These are phyloP conservation scores for Trichophyton rubrum DNA, from an alignment of 2,329 filamentous ascomycete genomes.

Conservation along the genomic window DNA sequence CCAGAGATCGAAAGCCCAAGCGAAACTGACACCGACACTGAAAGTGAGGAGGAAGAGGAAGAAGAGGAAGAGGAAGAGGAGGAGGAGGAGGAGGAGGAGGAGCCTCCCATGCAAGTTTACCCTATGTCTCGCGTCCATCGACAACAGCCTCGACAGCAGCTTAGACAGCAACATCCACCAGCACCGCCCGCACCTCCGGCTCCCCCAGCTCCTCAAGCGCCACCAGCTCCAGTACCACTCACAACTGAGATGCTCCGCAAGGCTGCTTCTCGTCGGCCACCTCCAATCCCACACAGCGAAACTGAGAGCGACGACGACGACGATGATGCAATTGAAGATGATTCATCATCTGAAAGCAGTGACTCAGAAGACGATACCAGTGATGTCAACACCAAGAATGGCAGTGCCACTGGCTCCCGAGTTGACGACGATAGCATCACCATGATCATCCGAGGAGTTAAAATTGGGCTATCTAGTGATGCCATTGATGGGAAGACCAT, in stretches of 20 bases:
- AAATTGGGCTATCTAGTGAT: slow-evolving; percentile 28
- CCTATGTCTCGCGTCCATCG: not conserved
- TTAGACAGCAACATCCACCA: not conserved
- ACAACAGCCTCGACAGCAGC: not conserved
- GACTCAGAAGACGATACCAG: slow-evolving; percentile 20
- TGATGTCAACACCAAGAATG: slow-evolving; percentile 24
- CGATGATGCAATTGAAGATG: slow-evolving; percentile 31
- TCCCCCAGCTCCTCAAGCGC: not conserved
- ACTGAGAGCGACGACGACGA: slow-evolving; percentile 18
- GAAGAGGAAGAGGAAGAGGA: not conserved
- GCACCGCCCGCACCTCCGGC: not conserved
- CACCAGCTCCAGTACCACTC: not conserved
- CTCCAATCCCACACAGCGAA: not conserved
- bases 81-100: not conserved
- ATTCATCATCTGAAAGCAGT: slow-evolving; percentile 30
- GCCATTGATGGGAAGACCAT: slow-evolving; percentile 28
- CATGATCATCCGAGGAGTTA: slow-evolving; percentile 30
- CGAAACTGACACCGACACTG: not conserved
- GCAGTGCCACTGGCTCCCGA: slow-evolving; percentile 23
- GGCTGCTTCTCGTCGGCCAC: not conserved
- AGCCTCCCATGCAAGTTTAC: not conserved
- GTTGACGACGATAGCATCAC: slow-evolving; percentile 28
- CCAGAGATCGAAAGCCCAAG: not conserved
- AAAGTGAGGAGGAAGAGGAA: not conserved
- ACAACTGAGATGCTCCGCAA: slow-evolving; percentile 1